Base-by-base conservation (phyloP, 1,139 yeast genomes). In the Sugiyamaella neomexicana region DNA sequence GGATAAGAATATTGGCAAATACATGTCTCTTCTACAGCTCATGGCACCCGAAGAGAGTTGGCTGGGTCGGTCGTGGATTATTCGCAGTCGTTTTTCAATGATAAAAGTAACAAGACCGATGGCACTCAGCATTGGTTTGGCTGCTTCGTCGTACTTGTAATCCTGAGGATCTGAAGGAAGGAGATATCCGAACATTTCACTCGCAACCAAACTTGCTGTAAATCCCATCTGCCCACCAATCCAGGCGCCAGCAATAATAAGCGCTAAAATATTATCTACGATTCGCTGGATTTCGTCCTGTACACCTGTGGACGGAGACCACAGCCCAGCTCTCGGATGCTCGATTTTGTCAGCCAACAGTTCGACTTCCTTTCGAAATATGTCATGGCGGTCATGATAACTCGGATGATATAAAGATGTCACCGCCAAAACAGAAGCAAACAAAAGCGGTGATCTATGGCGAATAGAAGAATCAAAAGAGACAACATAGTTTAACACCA, bases 221-320 rank as follows among this genome's bases (percentile, higher is more conserved):
- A 63, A 63, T 27, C 66, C 66, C 38, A 62, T 55, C 51, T 63
- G 65, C 2, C 62, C 64, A 2, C 65, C 66, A 2, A 63, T 52
- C 65, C 65, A 63, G 6, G 66, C 65, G 3, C 65, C 65, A 2
- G 65, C 63, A 27, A 62, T 51, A 12, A 55, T 49, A 10, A 62
- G 57, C 6, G 62, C 66, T 43, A 63, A 40, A 5, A 62, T 52
- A 16, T 58, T 58, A 39, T 60, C 55, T 13, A 60, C 39, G 5
- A 60, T 43, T 8, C 44, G 50, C 36, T 57, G 47, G 44, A 48
- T 31, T 36, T 51, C 44, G 36, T 45, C 46, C 31, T 50, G 39
- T 27, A 36, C 12, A 32, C 16, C 13, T 37, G 46, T 36, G 46
- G 43, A 5, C 6, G 44, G 16, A 34, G 39, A 45, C 39, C 40